Conservation (phyloP, 2,329 filamentous ascomycete genomes). For the Blastomyces gilchristii region DNA sequence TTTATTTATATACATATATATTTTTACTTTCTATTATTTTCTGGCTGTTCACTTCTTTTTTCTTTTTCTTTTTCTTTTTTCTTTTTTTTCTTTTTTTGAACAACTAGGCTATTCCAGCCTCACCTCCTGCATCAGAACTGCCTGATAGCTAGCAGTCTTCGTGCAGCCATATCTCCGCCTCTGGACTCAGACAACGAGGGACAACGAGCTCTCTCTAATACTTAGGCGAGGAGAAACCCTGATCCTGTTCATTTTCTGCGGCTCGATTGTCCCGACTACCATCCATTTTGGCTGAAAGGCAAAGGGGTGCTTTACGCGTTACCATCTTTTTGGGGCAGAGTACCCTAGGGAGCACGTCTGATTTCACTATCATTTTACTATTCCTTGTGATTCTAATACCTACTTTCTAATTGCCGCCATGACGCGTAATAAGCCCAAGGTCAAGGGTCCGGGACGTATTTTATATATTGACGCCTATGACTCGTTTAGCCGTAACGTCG, state of each 20-base stretch:
- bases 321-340: too few species aligned
- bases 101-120: not conserved
- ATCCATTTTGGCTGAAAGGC: not conserved
- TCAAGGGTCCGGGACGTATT: conserved; percentile 35
- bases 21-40: not conserved
- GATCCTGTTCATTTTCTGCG: not conserved
- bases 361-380: not conserved
- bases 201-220: not conserved
- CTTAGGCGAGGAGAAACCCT: not conserved
- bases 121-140: not conserved
- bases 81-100: not conserved
- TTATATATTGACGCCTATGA: conserved; percentile 94
- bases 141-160: not conserved
- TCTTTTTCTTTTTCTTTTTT: too few species aligned
- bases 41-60: not conserved
- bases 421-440: not conserved
- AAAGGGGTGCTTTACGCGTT: not conserved
- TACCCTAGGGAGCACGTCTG: too few species aligned
- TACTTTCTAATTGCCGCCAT: not conserved
- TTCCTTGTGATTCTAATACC: not conserved
- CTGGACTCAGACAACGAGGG: not conserved
- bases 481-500: conserved; percentile 93
- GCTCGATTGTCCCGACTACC: not conserved
- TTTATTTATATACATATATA: too few species aligned
- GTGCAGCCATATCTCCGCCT: not conserved